Evolutionary conservation across 2,329 filamentous ascomycete species (phyloP), one percentile per base, ranked within the genome.

Genomic region (Trichoderma sp.): DNA sequence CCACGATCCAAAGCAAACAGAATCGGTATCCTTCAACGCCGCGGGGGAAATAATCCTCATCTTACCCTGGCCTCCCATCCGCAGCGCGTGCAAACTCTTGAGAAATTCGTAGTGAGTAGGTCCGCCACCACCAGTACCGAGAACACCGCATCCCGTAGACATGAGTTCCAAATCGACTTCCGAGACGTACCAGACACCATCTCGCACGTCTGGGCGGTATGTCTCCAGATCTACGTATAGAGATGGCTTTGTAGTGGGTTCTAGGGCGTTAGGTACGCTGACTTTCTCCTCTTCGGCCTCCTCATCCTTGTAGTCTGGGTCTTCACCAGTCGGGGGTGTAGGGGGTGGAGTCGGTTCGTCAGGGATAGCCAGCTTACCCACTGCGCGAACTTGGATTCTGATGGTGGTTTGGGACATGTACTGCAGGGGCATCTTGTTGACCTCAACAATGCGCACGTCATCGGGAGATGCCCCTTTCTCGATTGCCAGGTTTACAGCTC

Each of bases 41-140:
- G 75, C 75, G 0, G 80, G 77, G 0, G 79, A 75, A 2, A 84
- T 75, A 1, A 84, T 76, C 8, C 80, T 73, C 74, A 83, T 80
- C 60, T 76, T 75, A 57, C 78, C 72, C 53, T 72, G 52, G 2
- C 74, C 73, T 0, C 73, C 74, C 17, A 76, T 78, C n/a, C 76
- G 73, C 10, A 83, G 72, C 6, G 74, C 73, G 29, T 80, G 74
- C 19, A 83, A 70, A 12, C 78, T 76, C 69, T 83, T 81, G 39
- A 85, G 74, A 32, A 81, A 84, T 66, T 83, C 80, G n/a, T 79
- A 76, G 32, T 80, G 77, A 1, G 78, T 78, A 2, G 76, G 75
- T 0, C 78, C 78, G 7, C 78, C 78, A 1, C 78, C 78, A 0
- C 78, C 78, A 0, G 78, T 80, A n/a, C 78, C 78, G 0, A 80